These are phyloP conservation scores for Ascochyta viciae-villosae DNA, from an alignment of 2,329 filamentous ascomycete species.

Conservation along the genomic window DNA sequence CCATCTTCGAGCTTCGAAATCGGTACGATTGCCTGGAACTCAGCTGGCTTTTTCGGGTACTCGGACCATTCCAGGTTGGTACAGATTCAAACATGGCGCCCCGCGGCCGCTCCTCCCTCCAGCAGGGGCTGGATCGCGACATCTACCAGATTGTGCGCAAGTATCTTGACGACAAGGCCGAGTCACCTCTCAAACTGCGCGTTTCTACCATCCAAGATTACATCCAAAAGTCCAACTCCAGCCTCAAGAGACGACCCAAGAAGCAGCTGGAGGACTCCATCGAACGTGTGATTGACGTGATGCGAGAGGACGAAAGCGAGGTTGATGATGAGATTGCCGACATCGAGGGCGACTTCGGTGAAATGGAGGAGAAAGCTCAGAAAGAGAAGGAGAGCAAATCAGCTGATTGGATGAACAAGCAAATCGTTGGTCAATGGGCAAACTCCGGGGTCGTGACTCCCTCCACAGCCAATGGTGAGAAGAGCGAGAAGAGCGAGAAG, in stretches of 20 bases:
- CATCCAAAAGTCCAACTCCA: conserved; percentile 87
- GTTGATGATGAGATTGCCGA: conserved; percentile 59
- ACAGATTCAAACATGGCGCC: conserved; percentile 30
- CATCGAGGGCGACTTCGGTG: conserved; percentile 52
- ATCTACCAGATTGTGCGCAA: conserved; percentile 82
- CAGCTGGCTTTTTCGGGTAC: not conserved
- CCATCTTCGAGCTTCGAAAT: not conserved
- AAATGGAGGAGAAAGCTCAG: conserved; percentile 13
- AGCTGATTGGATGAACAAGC: conserved; percentile 69
- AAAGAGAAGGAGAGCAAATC: conserved; percentile 28
- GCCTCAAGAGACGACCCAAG: conserved; percentile 81
- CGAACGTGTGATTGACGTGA: conserved; percentile 77
- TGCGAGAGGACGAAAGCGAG: conserved; percentile 67
- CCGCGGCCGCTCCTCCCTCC: conserved; percentile 41
- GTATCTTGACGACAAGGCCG: conserved; percentile 70
- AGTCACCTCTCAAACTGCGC: conserved; percentile 58
- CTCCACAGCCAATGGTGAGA: conserved; percentile 45
- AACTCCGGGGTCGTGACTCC: conserved; percentile 36
- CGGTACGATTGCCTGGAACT: not conserved
- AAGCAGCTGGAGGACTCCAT: conserved; percentile 83
- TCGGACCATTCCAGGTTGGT: not conserved
- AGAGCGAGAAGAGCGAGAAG: conserved; percentile 53
- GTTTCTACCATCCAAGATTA: conserved; percentile 74
- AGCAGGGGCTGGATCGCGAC: conserved; percentile 54
- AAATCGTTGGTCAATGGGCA: conserved; percentile 66